Evolutionary conservation across 1,284 basidiomycete species (phyloP).

Genomic region (Thelephora terrestris): DNA sequence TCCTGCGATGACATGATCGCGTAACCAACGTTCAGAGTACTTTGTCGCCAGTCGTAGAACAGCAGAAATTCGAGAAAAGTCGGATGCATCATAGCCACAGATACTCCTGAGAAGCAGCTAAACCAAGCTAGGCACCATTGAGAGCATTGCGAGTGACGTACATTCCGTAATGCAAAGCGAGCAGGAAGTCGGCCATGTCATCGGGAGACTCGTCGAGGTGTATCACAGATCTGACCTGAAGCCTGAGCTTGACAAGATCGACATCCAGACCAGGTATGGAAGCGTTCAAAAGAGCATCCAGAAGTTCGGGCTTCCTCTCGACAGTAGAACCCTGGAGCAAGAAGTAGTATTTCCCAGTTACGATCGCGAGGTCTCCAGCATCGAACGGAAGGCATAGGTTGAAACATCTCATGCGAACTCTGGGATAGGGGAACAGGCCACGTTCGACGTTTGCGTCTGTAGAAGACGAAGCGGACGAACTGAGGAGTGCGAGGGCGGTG

Average conservation of each 20-base stretch:
- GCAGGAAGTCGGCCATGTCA: slow-evolving; percentile 44
- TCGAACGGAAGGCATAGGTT: slow-evolving; percentile 46
- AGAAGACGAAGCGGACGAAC: slow-evolving; percentile 3
- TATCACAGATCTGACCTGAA: slow-evolving; percentile 47
- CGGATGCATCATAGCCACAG: slow-evolving; percentile 28
- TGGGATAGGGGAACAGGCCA: slow-evolving; percentile 13
- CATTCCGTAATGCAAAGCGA: slow-evolving; percentile 55
- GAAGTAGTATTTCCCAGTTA: slow-evolving; percentile 47
- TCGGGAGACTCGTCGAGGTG: slow-evolving; percentile 40
- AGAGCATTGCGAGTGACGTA: slow-evolving; percentile 18
- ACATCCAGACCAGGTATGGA: slow-evolving; percentile 10
- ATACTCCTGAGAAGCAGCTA: not conserved
- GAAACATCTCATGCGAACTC: slow-evolving; percentile 15
- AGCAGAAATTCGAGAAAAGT: slow-evolving; percentile 39
- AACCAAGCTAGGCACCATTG: not conserved
- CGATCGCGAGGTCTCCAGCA: slow-evolving; percentile 56
- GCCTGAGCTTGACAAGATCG: slow-evolving; percentile 11
- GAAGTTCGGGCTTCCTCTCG: slow-evolving; percentile 44
- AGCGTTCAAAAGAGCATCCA: slow-evolving; percentile 28
- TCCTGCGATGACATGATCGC: slow-evolving; percentile 40
- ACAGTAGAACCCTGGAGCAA: slow-evolving; percentile 58
- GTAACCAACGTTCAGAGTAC: slow-evolving; percentile 46
- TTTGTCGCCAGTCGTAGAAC: slow-evolving; percentile 54
- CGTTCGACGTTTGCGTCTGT: slow-evolving; percentile 16
- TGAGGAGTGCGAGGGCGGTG: not conserved